Base-by-base conservation (phyloP, 768 basidiomycete species). In the Mycena haematopus region DNA sequence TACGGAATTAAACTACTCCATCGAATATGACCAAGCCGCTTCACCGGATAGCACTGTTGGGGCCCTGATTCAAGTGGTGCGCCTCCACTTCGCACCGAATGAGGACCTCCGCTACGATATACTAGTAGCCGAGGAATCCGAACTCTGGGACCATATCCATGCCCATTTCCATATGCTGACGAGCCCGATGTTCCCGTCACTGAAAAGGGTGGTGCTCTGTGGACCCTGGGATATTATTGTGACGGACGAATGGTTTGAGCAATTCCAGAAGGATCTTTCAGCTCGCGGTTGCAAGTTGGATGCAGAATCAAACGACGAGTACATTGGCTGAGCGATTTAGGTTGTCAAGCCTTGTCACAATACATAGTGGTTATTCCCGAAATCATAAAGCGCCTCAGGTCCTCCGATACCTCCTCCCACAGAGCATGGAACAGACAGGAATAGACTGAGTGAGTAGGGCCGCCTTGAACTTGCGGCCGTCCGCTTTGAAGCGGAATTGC, bases 1-100 rank as follows among this genome's bases (percentile, higher is more conserved):
- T 8, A 14, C 21, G 11, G 56, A 49, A 24, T 25, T 51, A 33
- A 58, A 58, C 36, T 58, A 58, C 15, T 58, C 38, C 24, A 50
- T 58, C 22, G 47, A 58, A 50, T 58, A 50, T n/a, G 47, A 38
- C 36, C 0, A 11, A n/a, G 29, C 56, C 6, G 33, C 46, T 7
- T 35, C 46, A 1, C 15, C 36, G 22, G 36, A n/a, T 8, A 29
- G 11, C 35, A 19, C 38, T 1, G 44, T 46, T 2, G 31, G 21
- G 21, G 22, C 33, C 1, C 29, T 24, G 29, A 24, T 58, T 10
- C 56, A 31, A 27, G 47, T 58, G 31, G 55, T 56, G 25, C 55
- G 55, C 42, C 42, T 56, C 19, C 55, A 56, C 29, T 47, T 56
- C 17, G 44, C 27, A 3, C 15, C 21, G 19, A 56, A 56, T 21